Evolutionary conservation across 768 basidiomycete species (phyloP).

Genomic region (Auricularia cornea): DNA sequence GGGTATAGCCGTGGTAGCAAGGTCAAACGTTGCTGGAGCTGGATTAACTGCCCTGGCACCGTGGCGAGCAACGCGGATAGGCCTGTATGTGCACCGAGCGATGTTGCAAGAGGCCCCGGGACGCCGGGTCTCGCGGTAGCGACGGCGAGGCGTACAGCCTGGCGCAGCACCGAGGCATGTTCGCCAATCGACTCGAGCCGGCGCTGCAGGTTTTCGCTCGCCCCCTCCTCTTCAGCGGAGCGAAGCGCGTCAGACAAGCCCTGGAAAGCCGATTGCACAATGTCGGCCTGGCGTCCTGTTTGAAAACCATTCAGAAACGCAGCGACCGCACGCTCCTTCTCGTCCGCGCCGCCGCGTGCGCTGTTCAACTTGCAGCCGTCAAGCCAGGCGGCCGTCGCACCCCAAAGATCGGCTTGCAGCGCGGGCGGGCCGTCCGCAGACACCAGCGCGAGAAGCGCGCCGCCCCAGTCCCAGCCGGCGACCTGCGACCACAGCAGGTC

Average conservation of each 20-base stretch:
- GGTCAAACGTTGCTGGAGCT: too few species aligned
- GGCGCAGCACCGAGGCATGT: neutral
- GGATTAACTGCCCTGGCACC: too few species aligned
- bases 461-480: constrained; percentile 66
- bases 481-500: constrained; percentile 88
- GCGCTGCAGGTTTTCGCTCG: neutral
- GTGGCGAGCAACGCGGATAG: too few species aligned
- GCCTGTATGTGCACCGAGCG: too few species aligned
- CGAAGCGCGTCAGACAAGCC: too few species aligned
- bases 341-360: constrained; percentile 53
- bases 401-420: constrained; percentile 34
- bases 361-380: constrained; percentile 72
- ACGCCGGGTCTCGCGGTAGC: neutral
- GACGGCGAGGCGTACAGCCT: constrained; percentile 2
- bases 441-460: constrained; percentile 35
- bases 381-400: constrained; percentile 55
- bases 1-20: too few species aligned
- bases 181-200: constrained; percentile 2
- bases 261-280: too few species aligned
- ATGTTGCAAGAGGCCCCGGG: too few species aligned
- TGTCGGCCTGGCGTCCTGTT: too few species aligned
- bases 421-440: constrained; percentile 28
- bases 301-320: neutral
- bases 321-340: constrained; percentile 29
- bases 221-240: too few species aligned